phyloP scores from a whole-genome alignment of 176 grass and related monocot species.

The Themeda triandra region DNA sequence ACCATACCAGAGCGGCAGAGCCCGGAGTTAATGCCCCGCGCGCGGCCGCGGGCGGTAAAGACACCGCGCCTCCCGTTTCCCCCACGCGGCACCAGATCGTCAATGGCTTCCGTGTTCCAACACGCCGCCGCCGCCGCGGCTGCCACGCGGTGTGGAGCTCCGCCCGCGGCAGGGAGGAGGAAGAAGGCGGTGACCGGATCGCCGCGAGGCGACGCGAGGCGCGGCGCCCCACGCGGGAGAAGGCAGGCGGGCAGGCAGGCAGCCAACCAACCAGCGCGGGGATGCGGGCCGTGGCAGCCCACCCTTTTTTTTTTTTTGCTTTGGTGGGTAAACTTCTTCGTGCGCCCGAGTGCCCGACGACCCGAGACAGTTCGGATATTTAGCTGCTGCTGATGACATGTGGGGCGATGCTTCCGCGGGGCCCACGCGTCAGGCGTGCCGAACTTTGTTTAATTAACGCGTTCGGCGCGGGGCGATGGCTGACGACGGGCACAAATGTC shows the following conservation, averaged over 20 bases:
- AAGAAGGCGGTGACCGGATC: conserved; percentile 26
- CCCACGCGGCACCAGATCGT: neutral
- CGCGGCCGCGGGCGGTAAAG: conserved; percentile 12
- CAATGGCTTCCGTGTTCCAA: conserved; percentile 13
- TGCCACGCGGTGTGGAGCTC: neutral
- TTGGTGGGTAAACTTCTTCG: neutral
- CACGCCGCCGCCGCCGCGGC: neutral
- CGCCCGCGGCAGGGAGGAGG: neutral
- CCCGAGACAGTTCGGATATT: conserved; percentile 17
- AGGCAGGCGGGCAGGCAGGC: neutral
- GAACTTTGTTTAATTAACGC: neutral
- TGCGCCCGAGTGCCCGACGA: neutral
- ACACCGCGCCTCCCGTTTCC: neutral
- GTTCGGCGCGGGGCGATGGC: neutral
- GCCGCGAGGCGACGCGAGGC: conserved; percentile 4
- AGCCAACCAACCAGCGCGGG: conserved; percentile 13
- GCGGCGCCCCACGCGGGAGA: conserved; percentile 9
- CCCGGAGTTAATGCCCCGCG: conserved; percentile 30
- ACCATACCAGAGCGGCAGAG: neutral
- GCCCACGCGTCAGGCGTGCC: neutral
- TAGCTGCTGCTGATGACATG: neutral
- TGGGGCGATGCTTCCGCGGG: neutral
- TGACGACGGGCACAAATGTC: neutral
- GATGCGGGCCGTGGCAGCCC: conserved; percentile 19
- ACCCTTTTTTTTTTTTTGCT: neutral